These are phyloP conservation scores for Emmonsiellopsis sp. DNA, from an alignment of 2,329 filamentous ascomycete species.

Conservation along the genomic window DNA sequence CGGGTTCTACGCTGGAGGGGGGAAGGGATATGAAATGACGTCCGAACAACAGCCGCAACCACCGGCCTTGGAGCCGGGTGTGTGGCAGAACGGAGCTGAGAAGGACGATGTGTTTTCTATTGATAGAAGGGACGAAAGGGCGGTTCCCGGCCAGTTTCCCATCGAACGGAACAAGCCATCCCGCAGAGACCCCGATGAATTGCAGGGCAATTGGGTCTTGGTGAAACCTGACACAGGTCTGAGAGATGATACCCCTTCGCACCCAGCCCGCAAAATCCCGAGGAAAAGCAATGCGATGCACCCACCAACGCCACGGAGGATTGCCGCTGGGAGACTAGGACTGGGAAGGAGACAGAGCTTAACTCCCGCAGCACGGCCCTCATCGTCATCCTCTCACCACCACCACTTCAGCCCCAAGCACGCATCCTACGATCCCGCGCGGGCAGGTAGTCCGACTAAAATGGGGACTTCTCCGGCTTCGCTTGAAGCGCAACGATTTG, in stretches of 20 bases:
- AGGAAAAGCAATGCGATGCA: conserved; percentile 5
- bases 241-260: conserved; percentile 8
- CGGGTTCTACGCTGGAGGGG: conserved; percentile 81
- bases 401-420: not conserved
- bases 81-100: conserved; percentile 20
- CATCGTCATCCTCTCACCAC: conserved; percentile 2
- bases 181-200: conserved; percentile 1
- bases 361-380: conserved; percentile 11
- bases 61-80: conserved; percentile 15
- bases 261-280: conserved; percentile 7
- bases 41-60: conserved; percentile 17
- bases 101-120: conserved; percentile 19
- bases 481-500: conserved; percentile 61
- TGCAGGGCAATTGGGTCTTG: conserved; percentile 51
- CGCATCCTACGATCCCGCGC: conserved; percentile 15
- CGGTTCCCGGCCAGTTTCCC: conserved; percentile 47
- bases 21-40: conserved; percentile 55
- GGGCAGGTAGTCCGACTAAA: conserved; percentile 17
- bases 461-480: conserved; percentile 24
- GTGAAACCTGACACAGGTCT: conserved; percentile 31
- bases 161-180: conserved; percentile 24
- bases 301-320: conserved; percentile 6
- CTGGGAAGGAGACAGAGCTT: conserved; percentile 6
- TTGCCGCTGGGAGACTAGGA: conserved; percentile 2
- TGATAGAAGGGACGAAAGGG: conserved; percentile 13